A percentile compares a stretch with the other conserved stretches of the same genome.
Evolutionary conservation across 202 grass and related monocot genomes (phyloP).

Genomic region (Alloteropsis angusta): DNA sequence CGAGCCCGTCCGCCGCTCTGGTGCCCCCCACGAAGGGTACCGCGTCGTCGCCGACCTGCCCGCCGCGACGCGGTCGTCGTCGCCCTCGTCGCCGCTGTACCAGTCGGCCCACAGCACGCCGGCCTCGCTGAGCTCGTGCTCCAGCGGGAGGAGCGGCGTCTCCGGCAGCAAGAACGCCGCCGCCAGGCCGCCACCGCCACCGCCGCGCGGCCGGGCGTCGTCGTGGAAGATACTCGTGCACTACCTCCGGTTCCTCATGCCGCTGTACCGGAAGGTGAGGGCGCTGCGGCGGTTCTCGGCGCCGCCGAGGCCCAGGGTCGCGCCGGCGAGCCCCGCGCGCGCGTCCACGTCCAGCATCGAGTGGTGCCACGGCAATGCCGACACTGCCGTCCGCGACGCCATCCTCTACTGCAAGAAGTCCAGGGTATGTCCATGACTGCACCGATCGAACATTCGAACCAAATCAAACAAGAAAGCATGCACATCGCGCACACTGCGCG

Average conservation of each 20-base stretch:
- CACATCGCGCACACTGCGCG: not conserved
- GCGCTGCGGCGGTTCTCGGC: constrained; percentile 19
- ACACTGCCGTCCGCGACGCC: constrained; percentile 75
- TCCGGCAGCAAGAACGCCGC: not conserved
- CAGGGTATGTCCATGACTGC: constrained; percentile 32
- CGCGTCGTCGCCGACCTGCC: not conserved
- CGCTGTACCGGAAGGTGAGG: constrained; percentile 61
- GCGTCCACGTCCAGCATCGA: constrained; percentile 46
- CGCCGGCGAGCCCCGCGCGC: constrained; percentile 16
- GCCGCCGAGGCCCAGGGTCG: constrained; percentile 12
- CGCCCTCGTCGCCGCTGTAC: constrained; percentile 44
- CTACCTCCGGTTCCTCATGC: constrained; percentile 67
- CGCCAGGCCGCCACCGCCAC: not conserved
- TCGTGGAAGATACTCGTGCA: constrained; percentile 61
- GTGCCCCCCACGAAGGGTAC: not conserved
- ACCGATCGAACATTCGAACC: not conserved
- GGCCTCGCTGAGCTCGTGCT: constrained; percentile 23
- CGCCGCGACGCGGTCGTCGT: not conserved
- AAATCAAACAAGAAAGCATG: not conserved
- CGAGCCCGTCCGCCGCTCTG: not conserved
- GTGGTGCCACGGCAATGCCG: constrained; percentile 81
- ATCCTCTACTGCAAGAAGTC: constrained; percentile 99
- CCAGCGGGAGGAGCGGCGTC: constrained; percentile 8
- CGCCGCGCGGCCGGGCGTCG: constrained; percentile 4
- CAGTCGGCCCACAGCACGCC: constrained; percentile 52